These are phyloP conservation scores for Penicillium italicum DNA, from an alignment of 2,329 filamentous ascomycete genomes.

Conservation along the genomic window DNA sequence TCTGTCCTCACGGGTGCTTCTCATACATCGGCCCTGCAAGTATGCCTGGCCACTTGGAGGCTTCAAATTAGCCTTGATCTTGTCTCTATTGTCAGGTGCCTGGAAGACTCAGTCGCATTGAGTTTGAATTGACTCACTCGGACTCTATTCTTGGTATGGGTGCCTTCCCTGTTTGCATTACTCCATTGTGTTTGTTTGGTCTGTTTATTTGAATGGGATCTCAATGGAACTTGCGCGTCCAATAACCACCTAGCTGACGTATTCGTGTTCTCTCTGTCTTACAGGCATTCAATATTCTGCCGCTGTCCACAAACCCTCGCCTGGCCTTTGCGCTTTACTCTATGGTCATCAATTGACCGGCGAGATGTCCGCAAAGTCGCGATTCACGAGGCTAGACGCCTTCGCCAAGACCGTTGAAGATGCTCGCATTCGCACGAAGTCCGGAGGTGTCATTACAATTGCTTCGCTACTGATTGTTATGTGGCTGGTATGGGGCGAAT, in stretches of 20 bases:
- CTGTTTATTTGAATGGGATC: neutral
- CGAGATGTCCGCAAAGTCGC: constrained; percentile 80
- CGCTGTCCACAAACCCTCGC: constrained; percentile 3
- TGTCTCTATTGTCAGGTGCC: constrained; percentile 1
- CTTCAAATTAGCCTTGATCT: constrained; percentile 1
- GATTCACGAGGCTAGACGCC: constrained; percentile 94
- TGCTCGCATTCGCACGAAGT: constrained; percentile 91
- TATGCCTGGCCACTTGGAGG: constrained; percentile 2
- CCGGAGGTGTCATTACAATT: constrained; percentile 91
- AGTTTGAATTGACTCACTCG: constrained; percentile 14
- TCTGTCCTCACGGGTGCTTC: constrained; percentile 29
- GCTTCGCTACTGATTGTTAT: constrained; percentile 82
- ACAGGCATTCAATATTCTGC: constrained; percentile 7
- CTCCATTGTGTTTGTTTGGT: neutral
- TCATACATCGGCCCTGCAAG: constrained; percentile 21
- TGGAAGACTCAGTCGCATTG: neutral
- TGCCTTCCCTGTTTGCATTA: neutral
- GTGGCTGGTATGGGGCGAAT: constrained; percentile 91
- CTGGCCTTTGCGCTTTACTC: constrained; percentile 7
- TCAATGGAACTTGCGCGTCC: constrained; percentile 15
- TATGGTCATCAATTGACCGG: constrained; percentile 31
- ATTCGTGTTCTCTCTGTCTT: constrained; percentile 9
- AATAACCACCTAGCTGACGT: constrained; percentile 13
- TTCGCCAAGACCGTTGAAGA: constrained; percentile 99
- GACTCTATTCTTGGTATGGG: neutral